These are phyloP conservation scores for Fusarium sp. DNA, from an alignment of 2,329 filamentous ascomycete genomes.

Conservation along the genomic window DNA sequence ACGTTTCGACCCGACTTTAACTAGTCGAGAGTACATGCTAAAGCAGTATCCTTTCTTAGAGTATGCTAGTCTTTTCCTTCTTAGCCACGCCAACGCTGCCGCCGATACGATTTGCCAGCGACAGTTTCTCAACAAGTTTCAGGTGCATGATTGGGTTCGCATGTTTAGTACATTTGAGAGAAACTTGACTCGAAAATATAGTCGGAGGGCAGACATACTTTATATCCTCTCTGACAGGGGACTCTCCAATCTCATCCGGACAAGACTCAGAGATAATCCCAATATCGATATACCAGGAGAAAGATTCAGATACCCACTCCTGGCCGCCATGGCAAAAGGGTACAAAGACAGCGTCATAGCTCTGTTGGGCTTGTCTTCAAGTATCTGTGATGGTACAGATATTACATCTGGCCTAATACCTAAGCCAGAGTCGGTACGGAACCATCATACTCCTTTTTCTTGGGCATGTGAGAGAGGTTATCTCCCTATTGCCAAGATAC, in stretches of 20 bases:
- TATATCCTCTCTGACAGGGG: conserved; percentile 30
- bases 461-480: background rate
- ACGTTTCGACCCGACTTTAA: background rate
- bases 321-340: conserved; percentile 27
- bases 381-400: background rate
- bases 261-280: background rate
- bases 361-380: conserved; percentile 2
- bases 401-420: background rate
- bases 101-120: background rate
- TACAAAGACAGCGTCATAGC: conserved; percentile 15
- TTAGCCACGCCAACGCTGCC: conserved; percentile 33
- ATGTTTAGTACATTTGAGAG: conserved; percentile 14
- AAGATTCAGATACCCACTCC: conserved; percentile 21
- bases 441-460: background rate
- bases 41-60: conserved; percentile 27
- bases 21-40: background rate
- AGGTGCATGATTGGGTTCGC: background rate
- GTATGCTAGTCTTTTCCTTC: conserved; percentile 28
- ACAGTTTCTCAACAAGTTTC: background rate
- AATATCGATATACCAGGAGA: conserved; percentile 5
- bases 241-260: conserved; percentile 2
- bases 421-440: background rate
- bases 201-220: conserved; percentile 1
- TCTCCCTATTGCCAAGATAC: background rate
- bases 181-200: background rate